Evolutionary conservation across 108 stramenopile species (phyloP).

Genomic region (Cyclotella choctawhatcheeana): DNA sequence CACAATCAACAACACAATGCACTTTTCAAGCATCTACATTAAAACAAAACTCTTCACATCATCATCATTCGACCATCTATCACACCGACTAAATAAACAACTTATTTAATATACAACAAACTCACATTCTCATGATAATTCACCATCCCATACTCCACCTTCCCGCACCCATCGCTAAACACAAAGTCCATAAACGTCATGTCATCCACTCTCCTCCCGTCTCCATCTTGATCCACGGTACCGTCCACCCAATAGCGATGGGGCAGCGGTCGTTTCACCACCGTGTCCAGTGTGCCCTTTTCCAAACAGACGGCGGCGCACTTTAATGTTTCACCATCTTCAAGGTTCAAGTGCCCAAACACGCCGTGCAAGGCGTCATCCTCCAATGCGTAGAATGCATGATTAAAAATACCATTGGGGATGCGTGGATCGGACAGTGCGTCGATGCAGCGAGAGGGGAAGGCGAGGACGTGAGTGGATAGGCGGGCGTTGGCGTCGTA

Average conservation of each 20-base stretch:
- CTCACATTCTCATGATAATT: conserved; percentile 46
- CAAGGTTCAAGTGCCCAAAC: conserved; percentile 7
- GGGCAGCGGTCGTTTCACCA: conserved; percentile 37
- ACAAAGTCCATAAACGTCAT: conserved; percentile 33
- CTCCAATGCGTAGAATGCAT: not conserved
- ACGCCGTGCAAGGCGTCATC: conserved; percentile 26
- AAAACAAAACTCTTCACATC: no score
- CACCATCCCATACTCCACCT: conserved; percentile 60
- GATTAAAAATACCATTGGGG: not conserved
- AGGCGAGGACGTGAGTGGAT: not conserved
- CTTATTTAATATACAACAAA: no score
- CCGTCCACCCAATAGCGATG: conserved; percentile 41
- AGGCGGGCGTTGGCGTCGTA: not conserved
- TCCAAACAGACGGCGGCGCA: conserved; percentile 48
- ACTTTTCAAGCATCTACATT: no score
- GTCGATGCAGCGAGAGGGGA: not conserved
- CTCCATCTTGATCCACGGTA: conserved; percentile 16
- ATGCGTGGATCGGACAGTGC: not conserved
- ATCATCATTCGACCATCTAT: no score
- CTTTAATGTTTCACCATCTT: conserved; percentile 4
- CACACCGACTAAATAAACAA: no score
- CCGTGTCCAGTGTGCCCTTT: conserved; percentile 29
- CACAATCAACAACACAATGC: no score
- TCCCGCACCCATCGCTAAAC: conserved; percentile 29
- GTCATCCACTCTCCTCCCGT: conserved; percentile 16